A percentile compares a stretch with the other conserved stretches of the same genome.
phyloP scores from a whole-genome alignment of 163 green algal species.

The Trebouxiophyceae sp. region DNA sequence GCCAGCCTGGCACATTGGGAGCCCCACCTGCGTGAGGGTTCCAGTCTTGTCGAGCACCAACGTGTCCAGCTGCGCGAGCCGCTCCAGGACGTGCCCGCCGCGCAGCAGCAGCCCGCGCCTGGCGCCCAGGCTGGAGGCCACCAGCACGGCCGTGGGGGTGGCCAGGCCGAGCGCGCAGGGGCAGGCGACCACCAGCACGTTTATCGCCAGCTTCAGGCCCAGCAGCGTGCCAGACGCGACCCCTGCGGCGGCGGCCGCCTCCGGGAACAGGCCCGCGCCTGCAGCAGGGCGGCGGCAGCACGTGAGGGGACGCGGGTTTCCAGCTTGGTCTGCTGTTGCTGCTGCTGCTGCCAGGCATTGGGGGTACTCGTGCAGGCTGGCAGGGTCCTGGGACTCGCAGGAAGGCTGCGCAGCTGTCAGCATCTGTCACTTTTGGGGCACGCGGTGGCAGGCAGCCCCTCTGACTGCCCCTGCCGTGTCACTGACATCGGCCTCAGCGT shows the following conservation, averaged over 20 bases:
- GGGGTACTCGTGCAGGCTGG: background rate
- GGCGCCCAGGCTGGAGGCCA: slow-evolving; percentile 54
- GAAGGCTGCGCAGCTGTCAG: no score
- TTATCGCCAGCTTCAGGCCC: slow-evolving; percentile 71
- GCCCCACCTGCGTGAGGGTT: slow-evolving; percentile 80
- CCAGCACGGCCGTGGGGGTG: slow-evolving; percentile 71
- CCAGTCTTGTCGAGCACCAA: slow-evolving; percentile 99
- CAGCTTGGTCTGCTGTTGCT: no score
- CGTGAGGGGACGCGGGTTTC: no score
- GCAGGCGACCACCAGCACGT: slow-evolving; percentile 76
- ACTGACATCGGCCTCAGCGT: no score
- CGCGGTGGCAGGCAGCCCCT: no score
- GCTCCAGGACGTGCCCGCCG: slow-evolving; percentile 79
- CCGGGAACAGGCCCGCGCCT: slow-evolving; percentile 15
- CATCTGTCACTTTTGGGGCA: no score
- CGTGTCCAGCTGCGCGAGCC: slow-evolving; percentile 58
- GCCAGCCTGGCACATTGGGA: no score
- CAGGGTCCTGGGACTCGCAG: no score
- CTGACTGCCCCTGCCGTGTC: no score
- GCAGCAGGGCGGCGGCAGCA: no score
- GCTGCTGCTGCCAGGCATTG: no score
- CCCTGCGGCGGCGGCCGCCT: no score
- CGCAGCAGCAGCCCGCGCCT: slow-evolving; percentile 39
- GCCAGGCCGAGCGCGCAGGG: slow-evolving; percentile 72
- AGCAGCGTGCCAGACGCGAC: slow-evolving; percentile 32